Conservation (phyloP, 805 yeast genomes). For the Sungouiozyma intestinalis region DNA sequence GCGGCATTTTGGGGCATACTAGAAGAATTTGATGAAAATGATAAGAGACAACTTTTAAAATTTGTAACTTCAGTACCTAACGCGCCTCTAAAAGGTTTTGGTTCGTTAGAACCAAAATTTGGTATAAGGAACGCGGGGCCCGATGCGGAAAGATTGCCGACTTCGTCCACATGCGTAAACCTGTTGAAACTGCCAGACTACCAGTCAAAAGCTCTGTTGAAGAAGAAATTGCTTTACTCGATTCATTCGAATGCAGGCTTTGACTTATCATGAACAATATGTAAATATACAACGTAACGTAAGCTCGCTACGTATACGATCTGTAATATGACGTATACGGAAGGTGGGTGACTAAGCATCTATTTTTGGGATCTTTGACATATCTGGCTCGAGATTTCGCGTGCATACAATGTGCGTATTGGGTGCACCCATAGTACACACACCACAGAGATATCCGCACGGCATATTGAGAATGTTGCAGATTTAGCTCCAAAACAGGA, state of each 20-base stretch:
- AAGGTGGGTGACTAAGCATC: no score
- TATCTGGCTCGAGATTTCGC: not conserved
- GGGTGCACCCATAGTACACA: no score
- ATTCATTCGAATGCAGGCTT: slow-evolving; percentile 80
- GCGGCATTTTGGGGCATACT: slow-evolving; percentile 65
- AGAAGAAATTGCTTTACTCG: slow-evolving; percentile 60
- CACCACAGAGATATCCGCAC: not conserved
- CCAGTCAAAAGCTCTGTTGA: slow-evolving; percentile 43
- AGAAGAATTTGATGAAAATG: slow-evolving; percentile 52
- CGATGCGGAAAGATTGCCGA: slow-evolving; percentile 56
- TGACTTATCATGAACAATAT: slow-evolving; percentile 43
- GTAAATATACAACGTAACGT: not conserved
- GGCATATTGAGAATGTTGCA: not conserved
- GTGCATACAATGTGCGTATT: not conserved
- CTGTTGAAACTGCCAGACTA: slow-evolving; percentile 81
- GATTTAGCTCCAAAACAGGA: no score
- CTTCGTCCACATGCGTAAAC: slow-evolving; percentile 90
- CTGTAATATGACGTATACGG: no score
- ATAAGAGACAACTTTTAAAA: slow-evolving; percentile 56
- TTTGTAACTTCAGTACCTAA: slow-evolving; percentile 89
- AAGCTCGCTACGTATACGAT: not conserved
- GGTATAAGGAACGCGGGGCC: slow-evolving; percentile 65
- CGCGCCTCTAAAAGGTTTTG: slow-evolving; percentile 85
- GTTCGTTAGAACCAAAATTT: slow-evolving; percentile 61
- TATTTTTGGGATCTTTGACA: not conserved